Percentiles rank a stretch among this genome's conserved stretches.
phyloP scores from a whole-genome alignment of 2,329 filamentous ascomycete species.

The Coniochaeta sp. region DNA sequence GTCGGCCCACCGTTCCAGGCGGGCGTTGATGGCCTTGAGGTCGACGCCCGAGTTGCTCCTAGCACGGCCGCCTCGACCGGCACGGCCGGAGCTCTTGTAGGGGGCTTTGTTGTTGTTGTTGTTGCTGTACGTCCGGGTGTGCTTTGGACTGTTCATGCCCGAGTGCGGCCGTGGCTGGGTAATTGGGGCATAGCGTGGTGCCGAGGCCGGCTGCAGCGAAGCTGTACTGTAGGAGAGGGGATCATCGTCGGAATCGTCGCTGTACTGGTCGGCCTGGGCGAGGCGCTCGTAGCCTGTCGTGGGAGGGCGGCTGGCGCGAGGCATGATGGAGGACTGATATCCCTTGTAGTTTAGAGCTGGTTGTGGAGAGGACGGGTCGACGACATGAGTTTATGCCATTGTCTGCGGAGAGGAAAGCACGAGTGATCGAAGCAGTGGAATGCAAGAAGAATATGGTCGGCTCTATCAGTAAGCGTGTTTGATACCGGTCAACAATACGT shows the following conservation, averaged over 20 bases:
- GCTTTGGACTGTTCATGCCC: constrained; percentile 47
- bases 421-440: neutral
- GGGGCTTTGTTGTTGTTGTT: neutral
- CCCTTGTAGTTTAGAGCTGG: neutral
- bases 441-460: neutral
- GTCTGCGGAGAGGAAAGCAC: neutral
- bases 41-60: constrained; percentile 84
- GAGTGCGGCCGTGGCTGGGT: constrained; percentile 53
- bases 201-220: constrained; percentile 44
- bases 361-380: neutral
- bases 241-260: constrained; percentile 64
- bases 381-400: neutral
- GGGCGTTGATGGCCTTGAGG: constrained; percentile 95
- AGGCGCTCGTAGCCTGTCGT: constrained; percentile 81
- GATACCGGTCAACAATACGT: neutral
- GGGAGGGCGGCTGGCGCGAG: constrained; percentile 47
- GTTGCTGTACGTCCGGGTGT: constrained; percentile 11
- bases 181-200: constrained; percentile 58
- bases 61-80: constrained; percentile 36
- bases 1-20: constrained; percentile 92
- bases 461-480: neutral
- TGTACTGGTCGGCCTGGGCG: constrained; percentile 70
- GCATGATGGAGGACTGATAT: neutral
- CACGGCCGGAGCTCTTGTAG: constrained; percentile 2
- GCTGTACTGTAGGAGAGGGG: constrained; percentile 41